Base-by-base conservation (phyloP, 352 stramenopile genomes). In the Phytopythium chamaehyphon region DNA sequence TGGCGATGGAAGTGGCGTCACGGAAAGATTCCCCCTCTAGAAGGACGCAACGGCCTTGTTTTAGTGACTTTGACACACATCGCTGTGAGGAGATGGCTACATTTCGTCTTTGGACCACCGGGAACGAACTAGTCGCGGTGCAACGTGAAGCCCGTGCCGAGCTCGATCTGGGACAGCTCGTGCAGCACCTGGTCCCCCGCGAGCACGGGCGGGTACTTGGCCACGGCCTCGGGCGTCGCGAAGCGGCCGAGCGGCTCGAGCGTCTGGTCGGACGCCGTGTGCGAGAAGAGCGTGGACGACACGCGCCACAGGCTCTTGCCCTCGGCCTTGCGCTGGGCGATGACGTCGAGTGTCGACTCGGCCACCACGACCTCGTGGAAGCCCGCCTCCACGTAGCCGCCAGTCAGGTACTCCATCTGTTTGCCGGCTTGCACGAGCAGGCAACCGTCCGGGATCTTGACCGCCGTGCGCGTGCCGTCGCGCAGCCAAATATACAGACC, bases 351-450 rank as follows among this genome's bases (percentile, higher is more conserved):
- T 16, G 89, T 96, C n/a, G 72, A 59, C 11, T 93, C 68, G 9
- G 71, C 76, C 26, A 96, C 71, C 21, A 95, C 73, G 35, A 97
- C 90, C 73, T 98, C 90, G 57, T 98, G 90, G 66, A 97, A 98
- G 18, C 91, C 91, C 15, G 91, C 91, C 59, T 93, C 62, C 19
- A 98, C 69, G 69, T 97, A 86, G 43, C 91, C 91, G 47, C 86
- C 91, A 6, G 91, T 98, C 37, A 97, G 62, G 62, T 96, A 94
- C 58, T 98, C 90, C 47, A 96, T 86, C 64, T 98, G 91, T 57
- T 96, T 97, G 51, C 91, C 91, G 1, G 90, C 88, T 51, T 88
- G 66, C 39, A 96, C 76, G 21, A 98, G 71, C 22, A 98, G 69
- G 53, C 87, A 96, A 11, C 90, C 89, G 51, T 96, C 83, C 1